Base-by-base conservation (phyloP, 106 monocot genomes). In the Chionographis japonica region DNA sequence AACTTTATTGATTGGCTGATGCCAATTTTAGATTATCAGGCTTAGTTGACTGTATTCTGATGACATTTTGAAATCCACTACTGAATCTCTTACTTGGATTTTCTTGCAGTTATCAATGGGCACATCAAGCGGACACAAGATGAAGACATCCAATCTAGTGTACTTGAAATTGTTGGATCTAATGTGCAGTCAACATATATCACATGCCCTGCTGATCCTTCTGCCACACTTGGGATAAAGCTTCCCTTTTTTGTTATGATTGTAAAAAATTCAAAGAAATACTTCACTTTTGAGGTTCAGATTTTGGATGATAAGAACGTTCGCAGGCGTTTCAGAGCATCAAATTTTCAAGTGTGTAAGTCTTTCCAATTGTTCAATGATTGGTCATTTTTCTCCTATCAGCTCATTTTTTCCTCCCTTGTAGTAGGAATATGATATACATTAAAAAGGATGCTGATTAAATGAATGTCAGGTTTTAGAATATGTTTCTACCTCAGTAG, bases 221-320 rank as follows among this genome's bases (percentile, higher is more conserved):
- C 71, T 62, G 90, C 98, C 54, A 93, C 98, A 55, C 90, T 99
- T 72, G 98, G 93, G 27, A 99, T 99, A 71, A 99, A 99, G 81
- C 93, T 99, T 61, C 88, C 85, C 36, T 88, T 88, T 78, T 59
- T 99, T 56, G 88, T 93, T 56, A 81, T 99, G 77, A 88, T 99
- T 66, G 90, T 99, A 58, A 99, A 99, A 77, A 93, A 93, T 71
- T 42, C 89, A 17, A 97, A 89, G 82, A 92, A 92, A 61, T 97
- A 97, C 73, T 93, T 98, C 79, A 90, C 93, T 12, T 99, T 99
- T 88, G 98, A 99, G 79, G 90, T 99, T 49, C 98, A 99, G 70
- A 72, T 99, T 35, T 65, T 99, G 79, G 98, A 99, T 78, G 98
- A 99, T 85, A 27, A 27, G 78, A 99, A 93, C 67, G 98, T 99